Evolutionary conservation across 495 filamentous ascomycete species (phyloP).

Genomic region (Darksidea phi): DNA sequence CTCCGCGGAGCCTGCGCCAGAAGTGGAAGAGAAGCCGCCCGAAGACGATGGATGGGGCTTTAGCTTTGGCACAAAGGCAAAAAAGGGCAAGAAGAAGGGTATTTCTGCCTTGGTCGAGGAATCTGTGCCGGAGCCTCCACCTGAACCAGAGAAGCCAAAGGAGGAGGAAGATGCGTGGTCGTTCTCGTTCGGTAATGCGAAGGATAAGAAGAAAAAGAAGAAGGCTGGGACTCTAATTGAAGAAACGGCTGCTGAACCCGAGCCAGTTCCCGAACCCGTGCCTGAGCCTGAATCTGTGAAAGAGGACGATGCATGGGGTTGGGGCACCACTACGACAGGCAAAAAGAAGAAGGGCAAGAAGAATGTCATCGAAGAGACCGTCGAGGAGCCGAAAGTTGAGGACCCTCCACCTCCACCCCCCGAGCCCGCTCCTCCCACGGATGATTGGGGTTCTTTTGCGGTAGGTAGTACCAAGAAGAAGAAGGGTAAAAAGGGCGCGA

Average conservation of each 20-base stretch:
- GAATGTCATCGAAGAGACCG: conserved; percentile 23
- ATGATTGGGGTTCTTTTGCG: conserved; percentile 26
- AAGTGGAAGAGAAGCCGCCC: conserved; percentile 30
- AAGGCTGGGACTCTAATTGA: conserved; percentile 23
- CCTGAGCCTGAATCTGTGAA: conserved; percentile 28
- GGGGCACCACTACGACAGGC: conserved; percentile 7
- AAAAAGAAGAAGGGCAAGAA: conserved; percentile 37
- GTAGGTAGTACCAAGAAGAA: conserved; percentile 14
- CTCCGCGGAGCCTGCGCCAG: not conserved
- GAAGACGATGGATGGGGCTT: conserved; percentile 37
- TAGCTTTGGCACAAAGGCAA: conserved; percentile 35
- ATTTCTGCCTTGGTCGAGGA: conserved; percentile 14
- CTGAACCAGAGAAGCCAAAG: conserved; percentile 25
- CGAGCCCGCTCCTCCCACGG: conserved; percentile 22
- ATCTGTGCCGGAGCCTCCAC: conserved; percentile 4
- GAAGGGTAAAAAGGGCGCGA: conserved; percentile 24
- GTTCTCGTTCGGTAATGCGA: conserved; percentile 21
- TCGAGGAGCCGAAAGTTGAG: conserved; percentile 28
- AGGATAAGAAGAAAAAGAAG: conserved; percentile 39
- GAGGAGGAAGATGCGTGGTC: conserved; percentile 18
- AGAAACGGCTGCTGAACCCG: conserved; percentile 12
- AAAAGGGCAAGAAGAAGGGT: conserved; percentile 44
- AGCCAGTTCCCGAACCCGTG: conserved; percentile 17
- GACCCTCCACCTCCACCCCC: conserved; percentile 25
- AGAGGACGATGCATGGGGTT: conserved; percentile 27